phyloP scores from a whole-genome alignment of 2,329 filamentous ascomycete genomes.

The Neoarthrinium moseri region DNA sequence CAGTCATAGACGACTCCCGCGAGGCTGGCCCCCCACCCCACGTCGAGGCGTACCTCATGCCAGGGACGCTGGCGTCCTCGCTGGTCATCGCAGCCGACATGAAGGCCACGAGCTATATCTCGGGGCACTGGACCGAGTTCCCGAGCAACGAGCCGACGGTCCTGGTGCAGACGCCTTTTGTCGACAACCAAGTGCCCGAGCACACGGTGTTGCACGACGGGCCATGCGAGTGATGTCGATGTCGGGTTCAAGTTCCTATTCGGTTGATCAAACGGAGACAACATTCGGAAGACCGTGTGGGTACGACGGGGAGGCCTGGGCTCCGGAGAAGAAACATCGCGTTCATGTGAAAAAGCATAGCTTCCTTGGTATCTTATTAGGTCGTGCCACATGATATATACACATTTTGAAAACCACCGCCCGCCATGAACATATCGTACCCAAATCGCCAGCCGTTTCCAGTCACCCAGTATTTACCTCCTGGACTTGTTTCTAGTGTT shows the following conservation, averaged over 20 bases:
- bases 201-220: slow-evolving; percentile 29
- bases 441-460: not conserved
- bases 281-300: too few species aligned
- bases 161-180: slow-evolving; percentile 29
- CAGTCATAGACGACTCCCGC: not conserved
- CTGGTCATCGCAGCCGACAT: slow-evolving; percentile 30
- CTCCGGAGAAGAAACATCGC: too few species aligned
- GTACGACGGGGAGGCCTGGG: too few species aligned
- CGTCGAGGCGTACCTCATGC: slow-evolving; percentile 26
- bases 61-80: slow-evolving; percentile 28
- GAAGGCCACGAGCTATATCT: slow-evolving; percentile 21
- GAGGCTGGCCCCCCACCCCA: not conserved
- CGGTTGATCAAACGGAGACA: not conserved
- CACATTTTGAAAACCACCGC: not conserved
- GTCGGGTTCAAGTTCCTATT: too few species aligned
- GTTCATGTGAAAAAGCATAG: too few species aligned
- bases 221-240: slow-evolving; percentile 16
- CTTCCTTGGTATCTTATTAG: not conserved
- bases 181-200: slow-evolving; percentile 19
- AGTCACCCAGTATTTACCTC: too few species aligned
- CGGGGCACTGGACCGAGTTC: slow-evolving; percentile 32
- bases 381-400: not conserved
- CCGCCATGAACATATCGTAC: not conserved
- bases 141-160: slow-evolving; percentile 31
- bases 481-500: not conserved